Base-by-base conservation (phyloP, 2,329 filamentous ascomycete genomes). In the Dryadomyces quercivorus region DNA sequence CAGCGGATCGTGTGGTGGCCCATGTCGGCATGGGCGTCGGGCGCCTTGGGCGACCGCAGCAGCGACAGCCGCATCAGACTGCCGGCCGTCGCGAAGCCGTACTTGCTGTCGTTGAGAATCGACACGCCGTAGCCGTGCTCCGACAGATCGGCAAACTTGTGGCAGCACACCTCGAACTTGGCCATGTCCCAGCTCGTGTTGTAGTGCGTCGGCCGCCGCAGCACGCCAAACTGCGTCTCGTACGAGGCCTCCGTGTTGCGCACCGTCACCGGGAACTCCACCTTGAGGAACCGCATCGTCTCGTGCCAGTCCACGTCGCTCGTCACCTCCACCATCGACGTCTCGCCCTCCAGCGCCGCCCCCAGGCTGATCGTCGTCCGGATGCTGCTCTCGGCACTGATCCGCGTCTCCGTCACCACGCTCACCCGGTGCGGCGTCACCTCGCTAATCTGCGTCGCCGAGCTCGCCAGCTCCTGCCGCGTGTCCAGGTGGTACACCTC, bases 241-340 rank as follows among this genome's bases (percentile, higher is more conserved):
- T 98, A 98, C 13, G 84, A 88, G 36, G 93, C 93, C 69, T 96
- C 90, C 0, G 86, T 95, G 69, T 92, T 96, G 61, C 83, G 81
- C 59, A 97, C 78, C 63, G 94, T 85, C 59, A 96, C 91, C 0
- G 93, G 92, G 71, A 98, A 98, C 67, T 98, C 93, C 51, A 97
- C 92, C 75, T 98, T 98, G 65, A 98, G 79, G 76, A 97, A 97
- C 66, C 93, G 95, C 85, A 93, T 96, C 13, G 82, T 89, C 69
- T 98, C 93, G 61, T 85, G 86, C 93, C 93, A 98, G 65, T 96
- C 88, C n/a, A 97, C 88, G 61, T 94, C 88, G 51, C 85, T 86
- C 44, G 82, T 78, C 59, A 92, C 83, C 60, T 94, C 86, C 16
- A 97, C 78, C 59, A 82, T 84, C 0, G 84, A 85, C 36, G 81